Percentiles rank a stretch among this genome's conserved stretches.
These are phyloP conservation scores for Aspergillus fijiensis DNA, from an alignment of 2,329 filamentous ascomycete genomes.

Conservation along the genomic window DNA sequence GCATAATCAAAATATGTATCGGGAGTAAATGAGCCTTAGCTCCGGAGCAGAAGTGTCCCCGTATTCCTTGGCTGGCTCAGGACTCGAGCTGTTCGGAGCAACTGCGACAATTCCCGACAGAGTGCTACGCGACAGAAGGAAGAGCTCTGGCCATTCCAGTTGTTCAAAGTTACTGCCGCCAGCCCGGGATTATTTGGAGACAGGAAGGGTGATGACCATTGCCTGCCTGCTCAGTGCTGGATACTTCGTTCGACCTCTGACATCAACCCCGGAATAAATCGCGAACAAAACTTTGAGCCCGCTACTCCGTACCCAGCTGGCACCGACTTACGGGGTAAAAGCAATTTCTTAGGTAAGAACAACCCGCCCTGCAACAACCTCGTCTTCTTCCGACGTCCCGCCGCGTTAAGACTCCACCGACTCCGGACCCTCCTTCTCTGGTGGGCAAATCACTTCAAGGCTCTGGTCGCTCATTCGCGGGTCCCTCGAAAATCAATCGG, in stretches of 20 bases:
- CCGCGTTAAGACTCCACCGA: neutral
- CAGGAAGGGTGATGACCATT: neutral
- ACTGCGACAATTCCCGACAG: neutral
- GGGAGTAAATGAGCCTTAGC: neutral
- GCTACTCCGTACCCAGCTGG: neutral
- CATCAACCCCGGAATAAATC: neutral
- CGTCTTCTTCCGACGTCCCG: neutral
- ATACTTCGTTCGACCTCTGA: neutral
- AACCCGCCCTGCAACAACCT: neutral
- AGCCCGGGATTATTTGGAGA: too few relatives aligned
- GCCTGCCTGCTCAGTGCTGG: neutral
- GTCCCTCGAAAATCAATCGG: neutral
- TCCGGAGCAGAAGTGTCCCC: neutral
- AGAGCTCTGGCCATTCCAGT: too few relatives aligned
- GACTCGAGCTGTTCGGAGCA: neutral
- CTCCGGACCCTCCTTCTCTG: conserved; percentile 1
- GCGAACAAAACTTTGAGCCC: neutral
- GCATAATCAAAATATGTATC: too few relatives aligned
- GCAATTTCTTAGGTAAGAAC: conserved; percentile 4
- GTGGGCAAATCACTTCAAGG: neutral
- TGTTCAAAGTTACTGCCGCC: too few relatives aligned
- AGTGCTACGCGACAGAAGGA: too few relatives aligned
- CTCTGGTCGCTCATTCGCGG: conserved; percentile 1
- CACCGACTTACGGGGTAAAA: neutral
- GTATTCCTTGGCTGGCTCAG: neutral